Conservation (phyloP, 1,139 yeast genomes). For the Scheffersomyces segobiensis region DNA sequence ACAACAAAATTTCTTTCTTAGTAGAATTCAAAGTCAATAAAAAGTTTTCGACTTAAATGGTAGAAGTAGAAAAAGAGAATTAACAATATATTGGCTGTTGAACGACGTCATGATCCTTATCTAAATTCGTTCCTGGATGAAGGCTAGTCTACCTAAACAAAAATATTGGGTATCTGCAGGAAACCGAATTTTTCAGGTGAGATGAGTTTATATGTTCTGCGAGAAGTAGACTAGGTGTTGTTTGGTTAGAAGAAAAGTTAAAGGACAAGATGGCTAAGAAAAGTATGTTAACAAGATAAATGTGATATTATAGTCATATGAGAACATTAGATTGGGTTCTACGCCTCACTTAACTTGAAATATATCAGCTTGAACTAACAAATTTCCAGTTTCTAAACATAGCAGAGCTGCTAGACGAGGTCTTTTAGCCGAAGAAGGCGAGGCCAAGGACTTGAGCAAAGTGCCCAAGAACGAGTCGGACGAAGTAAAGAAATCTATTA, state of each 20-base stretch:
- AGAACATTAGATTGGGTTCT: background rate
- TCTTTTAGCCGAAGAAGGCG: conserved; percentile 36
- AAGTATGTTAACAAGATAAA: conserved; percentile 18
- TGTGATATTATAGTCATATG: background rate
- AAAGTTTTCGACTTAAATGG: background rate
- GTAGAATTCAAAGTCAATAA: background rate
- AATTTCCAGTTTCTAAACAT: conserved; percentile 53
- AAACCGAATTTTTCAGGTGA: background rate
- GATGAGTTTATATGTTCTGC: background rate
- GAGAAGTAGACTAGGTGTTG: background rate
- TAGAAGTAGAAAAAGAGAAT: background rate
- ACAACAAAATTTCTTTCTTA: background rate
- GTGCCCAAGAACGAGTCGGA: conserved; percentile 60
- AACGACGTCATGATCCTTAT: background rate
- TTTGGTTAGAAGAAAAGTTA: conserved; percentile 9
- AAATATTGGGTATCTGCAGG: background rate
- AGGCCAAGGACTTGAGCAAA: conserved; percentile 48
- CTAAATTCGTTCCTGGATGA: background rate
- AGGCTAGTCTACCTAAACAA: background rate
- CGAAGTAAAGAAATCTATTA: conserved; percentile 61
- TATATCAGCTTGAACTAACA: conserved; percentile 15
- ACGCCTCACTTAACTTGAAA: background rate
- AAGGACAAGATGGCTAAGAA: conserved; percentile 27
- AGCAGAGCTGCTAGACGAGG: conserved; percentile 81
- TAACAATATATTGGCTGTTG: background rate